Evolutionary conservation across 306 rosid species (phyloP).

Genomic region (Astragalus membranaceus): DNA sequence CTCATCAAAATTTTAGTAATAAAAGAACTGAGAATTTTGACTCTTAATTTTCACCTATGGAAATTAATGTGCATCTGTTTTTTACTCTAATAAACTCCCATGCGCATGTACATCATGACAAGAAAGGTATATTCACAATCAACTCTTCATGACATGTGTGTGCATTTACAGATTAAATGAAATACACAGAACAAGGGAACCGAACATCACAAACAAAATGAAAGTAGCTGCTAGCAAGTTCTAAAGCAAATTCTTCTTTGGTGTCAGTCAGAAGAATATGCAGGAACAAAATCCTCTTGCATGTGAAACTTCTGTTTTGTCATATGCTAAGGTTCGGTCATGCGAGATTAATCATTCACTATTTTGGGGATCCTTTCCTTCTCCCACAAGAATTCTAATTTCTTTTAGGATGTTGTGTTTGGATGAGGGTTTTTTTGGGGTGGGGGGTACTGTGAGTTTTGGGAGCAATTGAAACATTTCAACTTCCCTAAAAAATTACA

Average conservation of each 20-base stretch:
- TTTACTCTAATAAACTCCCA: no score
- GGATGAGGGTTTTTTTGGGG: no score
- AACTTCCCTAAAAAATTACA: neutral
- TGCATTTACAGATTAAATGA: no score
- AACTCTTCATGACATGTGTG: no score
- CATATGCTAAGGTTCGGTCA: neutral
- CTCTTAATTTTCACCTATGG: no score
- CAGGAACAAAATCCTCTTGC: conserved; percentile 17
- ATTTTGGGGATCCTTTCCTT: conserved; percentile 29
- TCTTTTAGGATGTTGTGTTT: no score
- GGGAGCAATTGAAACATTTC: neutral
- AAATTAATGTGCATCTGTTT: no score
- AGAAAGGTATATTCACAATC: no score
- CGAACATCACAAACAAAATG: neutral
- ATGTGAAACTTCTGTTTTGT: conserved; percentile 19
- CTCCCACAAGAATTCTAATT: conserved; percentile 9
- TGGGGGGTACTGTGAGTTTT: no score
- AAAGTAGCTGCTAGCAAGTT: neutral
- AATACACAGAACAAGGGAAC: neutral
- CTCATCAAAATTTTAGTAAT: no score
- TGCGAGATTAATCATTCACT: neutral
- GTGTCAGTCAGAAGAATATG: conserved; percentile 6
- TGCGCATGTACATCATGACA: no score
- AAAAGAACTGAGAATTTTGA: no score
- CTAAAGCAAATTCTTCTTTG: conserved; percentile 3